Evolutionary conservation across 2,329 filamentous ascomycete genomes (phyloP).

Genomic region (Pseudogymnoascus sp.): DNA sequence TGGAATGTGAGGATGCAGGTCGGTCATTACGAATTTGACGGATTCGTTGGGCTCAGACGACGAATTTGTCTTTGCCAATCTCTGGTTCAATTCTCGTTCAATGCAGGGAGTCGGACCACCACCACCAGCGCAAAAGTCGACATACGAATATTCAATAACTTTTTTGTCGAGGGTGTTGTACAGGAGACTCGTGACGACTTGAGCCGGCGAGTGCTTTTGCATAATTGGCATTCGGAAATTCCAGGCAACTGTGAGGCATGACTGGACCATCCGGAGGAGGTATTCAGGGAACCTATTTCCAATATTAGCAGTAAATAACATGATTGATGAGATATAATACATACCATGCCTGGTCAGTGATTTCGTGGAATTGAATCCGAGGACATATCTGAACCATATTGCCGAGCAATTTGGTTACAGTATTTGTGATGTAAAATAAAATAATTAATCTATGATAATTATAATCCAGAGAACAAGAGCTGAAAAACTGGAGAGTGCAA

Average conservation of each 20-base stretch:
- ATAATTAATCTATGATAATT: neutral
- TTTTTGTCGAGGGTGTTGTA: conserved; percentile 40
- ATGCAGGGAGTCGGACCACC: conserved; percentile 63
- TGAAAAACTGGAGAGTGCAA: neutral
- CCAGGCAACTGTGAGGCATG: conserved; percentile 58
- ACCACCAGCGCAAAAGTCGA: conserved; percentile 70
- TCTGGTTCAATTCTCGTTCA: conserved; percentile 50
- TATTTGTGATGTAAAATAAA: neutral
- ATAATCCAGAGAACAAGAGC: neutral
- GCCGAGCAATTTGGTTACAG: neutral
- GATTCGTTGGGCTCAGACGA: conserved; percentile 20
- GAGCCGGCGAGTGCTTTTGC: conserved; percentile 50
- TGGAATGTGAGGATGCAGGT: conserved; percentile 55
- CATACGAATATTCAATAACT: conserved; percentile 50
- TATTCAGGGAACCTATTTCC: conserved; percentile 54
- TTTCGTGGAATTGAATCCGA: conserved; percentile 58
- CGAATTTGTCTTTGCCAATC: conserved; percentile 24
- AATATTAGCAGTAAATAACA: conserved; percentile 16
- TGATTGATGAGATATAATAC: conserved; percentile 31
- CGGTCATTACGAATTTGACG: conserved; percentile 56
- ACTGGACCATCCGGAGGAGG: conserved; percentile 57
- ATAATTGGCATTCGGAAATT: conserved; percentile 50
- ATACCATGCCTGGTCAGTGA: conserved; percentile 59
- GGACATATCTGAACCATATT: conserved; percentile 45
- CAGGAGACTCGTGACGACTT: conserved; percentile 52